These are phyloP conservation scores for Anisogramma anomala DNA, from an alignment of 2,329 filamentous ascomycete species.

Conservation along the genomic window DNA sequence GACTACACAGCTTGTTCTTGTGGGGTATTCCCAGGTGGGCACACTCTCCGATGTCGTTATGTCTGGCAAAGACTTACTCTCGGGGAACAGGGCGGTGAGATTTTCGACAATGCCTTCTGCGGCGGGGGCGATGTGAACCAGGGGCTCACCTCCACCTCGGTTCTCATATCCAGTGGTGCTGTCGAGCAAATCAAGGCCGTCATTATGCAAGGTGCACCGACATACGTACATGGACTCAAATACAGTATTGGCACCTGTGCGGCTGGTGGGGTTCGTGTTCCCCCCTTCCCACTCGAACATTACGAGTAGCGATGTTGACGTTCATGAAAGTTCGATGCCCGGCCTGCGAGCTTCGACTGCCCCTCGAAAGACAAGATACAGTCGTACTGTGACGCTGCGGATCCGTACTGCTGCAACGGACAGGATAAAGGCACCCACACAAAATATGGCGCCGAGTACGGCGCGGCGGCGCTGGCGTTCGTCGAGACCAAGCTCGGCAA, in stretches of 20 bases:
- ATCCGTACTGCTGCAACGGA: constrained; percentile 57
- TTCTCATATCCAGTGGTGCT: constrained; percentile 33
- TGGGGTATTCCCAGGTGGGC: constrained; percentile 49
- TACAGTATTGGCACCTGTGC: constrained; percentile 51
- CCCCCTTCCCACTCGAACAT: neutral
- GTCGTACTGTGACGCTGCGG: constrained; percentile 52
- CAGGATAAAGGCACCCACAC: constrained; percentile 49
- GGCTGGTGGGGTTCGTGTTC: constrained; percentile 39
- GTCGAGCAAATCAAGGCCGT: constrained; percentile 48
- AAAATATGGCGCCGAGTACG: constrained; percentile 53
- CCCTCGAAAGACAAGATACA: constrained; percentile 39
- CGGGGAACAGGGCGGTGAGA: constrained; percentile 42
- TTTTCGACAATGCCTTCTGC: constrained; percentile 52
- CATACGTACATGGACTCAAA: constrained; percentile 40
- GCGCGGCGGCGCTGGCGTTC: constrained; percentile 45
- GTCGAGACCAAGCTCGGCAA: constrained; percentile 30
- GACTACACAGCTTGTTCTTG: constrained; percentile 43
- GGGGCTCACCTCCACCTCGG: constrained; percentile 31
- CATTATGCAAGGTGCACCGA: constrained; percentile 55
- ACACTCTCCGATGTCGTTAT: neutral
- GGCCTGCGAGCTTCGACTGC: constrained; percentile 46
- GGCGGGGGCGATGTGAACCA: constrained; percentile 42
- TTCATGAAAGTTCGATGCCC: constrained; percentile 43
- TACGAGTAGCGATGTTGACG: neutral
- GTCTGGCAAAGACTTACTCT: neutral